These are phyloP conservation scores for Vigna hirtella DNA, from an alignment of 306 rosid species.

Conservation along the genomic window DNA sequence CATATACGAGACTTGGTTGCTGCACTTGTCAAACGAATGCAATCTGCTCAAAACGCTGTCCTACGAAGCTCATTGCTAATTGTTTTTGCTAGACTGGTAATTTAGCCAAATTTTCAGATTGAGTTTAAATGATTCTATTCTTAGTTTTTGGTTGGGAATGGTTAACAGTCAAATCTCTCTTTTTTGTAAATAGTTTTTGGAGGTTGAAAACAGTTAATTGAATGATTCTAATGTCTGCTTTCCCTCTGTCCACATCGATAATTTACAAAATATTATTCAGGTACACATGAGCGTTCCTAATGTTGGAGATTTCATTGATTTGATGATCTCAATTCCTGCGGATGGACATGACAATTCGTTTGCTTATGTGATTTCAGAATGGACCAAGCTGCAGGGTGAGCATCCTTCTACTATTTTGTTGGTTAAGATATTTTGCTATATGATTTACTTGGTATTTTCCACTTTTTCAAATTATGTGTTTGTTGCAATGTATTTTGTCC, in stretches of 20 bases:
- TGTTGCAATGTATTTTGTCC: neutral
- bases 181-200: slow-evolving; percentile 5
- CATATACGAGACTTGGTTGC: slow-evolving; percentile 83
- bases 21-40: slow-evolving; percentile 91
- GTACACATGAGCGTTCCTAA: slow-evolving; percentile 92
- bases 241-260: neutral
- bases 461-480: neutral
- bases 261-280: slow-evolving; percentile 52
- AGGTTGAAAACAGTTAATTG: slow-evolving; percentile 28
- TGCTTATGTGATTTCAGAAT: slow-evolving; percentile 86
- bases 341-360: slow-evolving; percentile 78
- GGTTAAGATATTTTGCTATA: neutral
- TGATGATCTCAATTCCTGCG: slow-evolving; percentile 76
- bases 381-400: slow-evolving; percentile 93
- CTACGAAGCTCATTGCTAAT: slow-evolving; percentile 86
- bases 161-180: slow-evolving; percentile 30
- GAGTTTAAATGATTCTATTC: slow-evolving; percentile 27
- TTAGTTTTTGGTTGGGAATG: slow-evolving; percentile 8
- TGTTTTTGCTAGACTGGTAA: slow-evolving; percentile 91
- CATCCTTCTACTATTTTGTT: slow-evolving; percentile 41
- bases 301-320: slow-evolving; percentile 85
- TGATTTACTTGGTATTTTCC: neutral
- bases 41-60: slow-evolving; percentile 74
- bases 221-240: slow-evolving; percentile 26
- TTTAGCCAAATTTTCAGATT: slow-evolving; percentile 29